phyloP scores from a whole-genome alignment of 345 rosid species.

The Lepidium sativum region DNA sequence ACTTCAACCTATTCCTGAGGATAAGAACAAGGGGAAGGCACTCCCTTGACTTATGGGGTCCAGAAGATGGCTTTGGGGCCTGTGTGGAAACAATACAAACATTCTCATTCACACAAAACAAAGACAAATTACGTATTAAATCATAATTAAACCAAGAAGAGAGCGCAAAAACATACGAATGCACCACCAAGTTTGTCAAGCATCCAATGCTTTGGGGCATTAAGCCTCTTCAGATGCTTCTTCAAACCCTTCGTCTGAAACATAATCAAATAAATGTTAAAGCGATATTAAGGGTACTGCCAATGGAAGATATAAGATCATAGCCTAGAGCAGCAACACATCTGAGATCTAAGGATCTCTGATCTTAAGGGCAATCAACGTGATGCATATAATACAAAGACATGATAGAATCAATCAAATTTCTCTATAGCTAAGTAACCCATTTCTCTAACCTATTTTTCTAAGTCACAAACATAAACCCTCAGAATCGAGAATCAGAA shows the following conservation, averaged over 20 bases:
- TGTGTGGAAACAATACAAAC: neutral
- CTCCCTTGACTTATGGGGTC: slow-evolving; percentile 34
- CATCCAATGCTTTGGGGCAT: slow-evolving; percentile 89
- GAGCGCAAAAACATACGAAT: slow-evolving; percentile 4
- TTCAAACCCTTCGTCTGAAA: slow-evolving; percentile 82
- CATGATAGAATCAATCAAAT: neutral
- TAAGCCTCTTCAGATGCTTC: slow-evolving; percentile 85
- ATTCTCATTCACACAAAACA: neutral
- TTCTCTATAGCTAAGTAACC: neutral
- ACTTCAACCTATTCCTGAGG: slow-evolving; percentile 46
- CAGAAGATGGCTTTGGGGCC: slow-evolving; percentile 32
- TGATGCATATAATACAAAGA: neutral
- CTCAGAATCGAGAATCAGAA: neutral
- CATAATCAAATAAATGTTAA: neutral
- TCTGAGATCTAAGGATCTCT: slow-evolving; percentile 4
- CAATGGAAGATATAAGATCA: neutral
- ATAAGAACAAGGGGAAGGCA: slow-evolving; percentile 32
- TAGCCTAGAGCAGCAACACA: neutral
- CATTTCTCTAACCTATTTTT: neutral
- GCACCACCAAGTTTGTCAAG: slow-evolving; percentile 38
- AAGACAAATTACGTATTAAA: neutral
- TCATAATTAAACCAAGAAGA: neutral
- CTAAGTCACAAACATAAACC: neutral
- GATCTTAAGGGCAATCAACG: slow-evolving; percentile 1
- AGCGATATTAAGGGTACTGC: neutral